Evolutionary conservation across 495 filamentous ascomycete genomes (phyloP).

Genomic region (Penicillium herquei): DNA sequence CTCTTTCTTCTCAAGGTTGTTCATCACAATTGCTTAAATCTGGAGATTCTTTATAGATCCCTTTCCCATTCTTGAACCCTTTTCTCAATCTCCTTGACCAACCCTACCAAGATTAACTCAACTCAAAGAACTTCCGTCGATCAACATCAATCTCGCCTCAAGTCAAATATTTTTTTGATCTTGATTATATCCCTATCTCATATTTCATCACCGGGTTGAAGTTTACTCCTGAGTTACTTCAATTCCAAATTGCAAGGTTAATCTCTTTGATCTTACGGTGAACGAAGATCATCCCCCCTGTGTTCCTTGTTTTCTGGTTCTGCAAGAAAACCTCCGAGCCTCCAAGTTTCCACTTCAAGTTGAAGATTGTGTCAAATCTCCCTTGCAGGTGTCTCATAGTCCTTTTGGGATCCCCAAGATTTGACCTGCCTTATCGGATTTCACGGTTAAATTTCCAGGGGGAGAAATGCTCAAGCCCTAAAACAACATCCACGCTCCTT

Average conservation of each 20-base stretch:
- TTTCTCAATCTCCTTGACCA: constrained; percentile 8
- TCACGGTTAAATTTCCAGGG: constrained; percentile 23
- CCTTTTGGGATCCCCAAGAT: constrained; percentile 13
- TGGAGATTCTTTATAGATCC: constrained; percentile 32
- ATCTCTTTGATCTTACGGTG: too few species aligned
- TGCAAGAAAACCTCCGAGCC: constrained; percentile 1
- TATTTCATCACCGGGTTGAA: too few species aligned
- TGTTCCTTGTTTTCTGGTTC: too few species aligned
- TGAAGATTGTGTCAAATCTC: constrained; percentile 13
- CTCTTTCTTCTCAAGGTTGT: constrained; percentile 17
- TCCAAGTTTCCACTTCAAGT: not conserved
- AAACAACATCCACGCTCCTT: constrained; percentile 21
- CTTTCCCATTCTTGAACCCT: constrained; percentile 21
- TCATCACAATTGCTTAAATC: constrained; percentile 13
- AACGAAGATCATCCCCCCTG: not conserved
- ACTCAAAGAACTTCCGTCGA: not conserved
- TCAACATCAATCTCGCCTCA: not conserved
- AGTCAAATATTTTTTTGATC: too few species aligned
- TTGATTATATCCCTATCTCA: too few species aligned
- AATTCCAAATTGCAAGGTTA: too few species aligned
- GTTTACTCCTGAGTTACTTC: too few species aligned
- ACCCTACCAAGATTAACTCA: not conserved
- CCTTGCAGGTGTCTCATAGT: constrained; percentile 31
- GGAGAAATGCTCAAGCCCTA: constrained; percentile 35
- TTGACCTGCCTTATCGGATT: constrained; percentile 20